Evolutionary conservation across 192 early-diverging fungal species (phyloP).

Genomic region (Phycomyces blakesleeanus): DNA sequence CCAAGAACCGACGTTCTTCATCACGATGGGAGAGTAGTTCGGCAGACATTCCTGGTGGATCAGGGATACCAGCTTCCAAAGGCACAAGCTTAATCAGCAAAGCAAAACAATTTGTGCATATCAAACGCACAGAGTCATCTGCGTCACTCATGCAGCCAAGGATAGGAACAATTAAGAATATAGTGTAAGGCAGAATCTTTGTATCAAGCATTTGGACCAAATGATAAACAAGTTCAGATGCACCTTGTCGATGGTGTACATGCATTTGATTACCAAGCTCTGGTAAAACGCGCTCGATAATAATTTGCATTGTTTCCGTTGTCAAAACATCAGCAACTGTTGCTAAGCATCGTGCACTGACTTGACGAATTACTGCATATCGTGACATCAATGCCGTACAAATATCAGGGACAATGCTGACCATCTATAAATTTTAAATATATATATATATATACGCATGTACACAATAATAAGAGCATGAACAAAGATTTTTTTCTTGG

Average conservation of each 20-base stretch:
- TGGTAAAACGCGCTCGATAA: constrained; percentile 78
- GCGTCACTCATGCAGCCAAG: constrained; percentile 96
- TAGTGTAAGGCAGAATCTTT: constrained; percentile 90
- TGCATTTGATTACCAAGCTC: constrained; percentile 68
- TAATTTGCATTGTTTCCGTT: constrained; percentile 67
- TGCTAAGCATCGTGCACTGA: constrained; percentile 76
- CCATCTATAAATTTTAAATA: constrained; percentile 41
- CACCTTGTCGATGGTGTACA: constrained; percentile 77
- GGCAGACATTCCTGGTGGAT: constrained; percentile 81
- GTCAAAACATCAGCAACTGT: constrained; percentile 66
- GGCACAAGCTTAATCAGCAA: constrained; percentile 93
- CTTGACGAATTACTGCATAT: constrained; percentile 72
- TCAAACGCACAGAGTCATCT: constrained; percentile 83
- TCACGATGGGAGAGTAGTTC: constrained; percentile 78
- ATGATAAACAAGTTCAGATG: constrained; percentile 78
- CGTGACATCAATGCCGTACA: constrained; percentile 60
- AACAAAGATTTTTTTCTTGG: no score
- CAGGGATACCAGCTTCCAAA: constrained; percentile 90
- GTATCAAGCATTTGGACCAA: constrained; percentile 75
- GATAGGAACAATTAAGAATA: constrained; percentile 95
- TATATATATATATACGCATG: no score
- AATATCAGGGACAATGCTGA: constrained; percentile 61
- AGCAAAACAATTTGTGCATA: constrained; percentile 93
- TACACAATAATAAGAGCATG: no score
- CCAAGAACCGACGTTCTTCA: constrained; percentile 89